Evolutionary conservation across 345 rosid genomes (phyloP), one percentile per base, ranked within the genome.

Genomic region (Combretum micranthum): DNA sequence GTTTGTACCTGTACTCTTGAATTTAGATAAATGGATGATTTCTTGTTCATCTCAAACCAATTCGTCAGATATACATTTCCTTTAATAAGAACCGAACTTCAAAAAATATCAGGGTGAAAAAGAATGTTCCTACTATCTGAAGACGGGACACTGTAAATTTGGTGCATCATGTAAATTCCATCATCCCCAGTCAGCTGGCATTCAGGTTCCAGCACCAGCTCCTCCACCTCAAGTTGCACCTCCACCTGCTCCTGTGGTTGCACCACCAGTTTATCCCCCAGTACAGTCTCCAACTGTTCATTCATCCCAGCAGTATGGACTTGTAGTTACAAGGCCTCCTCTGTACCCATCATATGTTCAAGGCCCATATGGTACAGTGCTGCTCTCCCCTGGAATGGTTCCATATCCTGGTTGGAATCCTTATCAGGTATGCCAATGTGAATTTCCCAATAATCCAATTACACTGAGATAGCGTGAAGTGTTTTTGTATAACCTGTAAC

Each of bases 121-220:
- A 69, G 96, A 87, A 62, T 94, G 99, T 64, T 74, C 88, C 26
- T 90, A 90, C 63, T 94, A 83, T 75, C 57, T 84, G 77, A 87
- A 87, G 75, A 94, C 93, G 2, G 93, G 96, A 68, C 93, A 84
- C 32, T 94, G 99, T 72, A 94, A 94, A 63, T 94, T 87, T 65
- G 95, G 90, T 49, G 63, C 77, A 16, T 80, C 90, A 1, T 90
- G 99, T 72, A 89, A 89, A 67, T 94, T 82, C 70, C 79, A 90
- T 73, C 99, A 94, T 69, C 96, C 99, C 1, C 82, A 63, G 50
- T 86, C 86, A 43, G 75, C 79, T 43, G 74, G 73, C 50, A 53
- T 73, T n/a, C 86, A 78, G 64, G 58, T 74, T 69, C 81, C 83
- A 42, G 48, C 75, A 20, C 87, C 69, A 55, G 64, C 86, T 68